These are phyloP conservation scores for Camelina laxa DNA, from an alignment of 345 rosid species.

Conservation along the genomic window DNA sequence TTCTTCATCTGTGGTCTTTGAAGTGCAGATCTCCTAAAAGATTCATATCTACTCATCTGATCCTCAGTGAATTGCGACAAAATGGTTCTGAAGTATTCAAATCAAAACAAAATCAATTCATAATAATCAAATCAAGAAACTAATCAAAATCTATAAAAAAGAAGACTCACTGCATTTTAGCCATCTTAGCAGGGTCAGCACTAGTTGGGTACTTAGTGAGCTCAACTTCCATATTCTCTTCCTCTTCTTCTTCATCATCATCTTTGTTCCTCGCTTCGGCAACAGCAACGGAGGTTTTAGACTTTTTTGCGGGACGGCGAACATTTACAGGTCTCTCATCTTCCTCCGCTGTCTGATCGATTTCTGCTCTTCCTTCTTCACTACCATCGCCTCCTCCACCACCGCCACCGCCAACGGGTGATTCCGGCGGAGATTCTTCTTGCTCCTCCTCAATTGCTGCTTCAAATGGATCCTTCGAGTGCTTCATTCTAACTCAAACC, in stretches of 20 bases:
- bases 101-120: neutral
- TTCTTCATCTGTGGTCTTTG: constrained; percentile 92
- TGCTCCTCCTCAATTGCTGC: constrained; percentile 87
- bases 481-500: constrained; percentile 57
- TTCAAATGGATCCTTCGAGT: constrained; percentile 91
- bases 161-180: constrained; percentile 78
- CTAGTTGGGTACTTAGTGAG: constrained; percentile 71
- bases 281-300: constrained; percentile 30
- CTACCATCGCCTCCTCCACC: constrained; percentile 42
- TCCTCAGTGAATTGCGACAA: constrained; percentile 80
- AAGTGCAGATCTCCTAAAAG: constrained; percentile 93
- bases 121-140: neutral
- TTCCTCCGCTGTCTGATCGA: constrained; percentile 44
- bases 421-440: constrained; percentile 66
- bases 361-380: constrained; percentile 19
- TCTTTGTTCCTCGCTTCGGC: constrained; percentile 55
- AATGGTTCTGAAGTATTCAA: constrained; percentile 56
- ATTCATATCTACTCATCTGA: constrained; percentile 92
- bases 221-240: constrained; percentile 90
- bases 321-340: constrained; percentile 42
- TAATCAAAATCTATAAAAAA: neutral
- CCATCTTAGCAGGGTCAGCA: constrained; percentile 83
- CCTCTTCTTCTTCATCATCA: constrained; percentile 84
- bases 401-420: constrained; percentile 53
- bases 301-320: constrained; percentile 34